Evolutionary conservation across 106 monocot genomes (phyloP), one percentile per base, ranked within the genome.

Genomic region (Phalaenopsis aphrodite): DNA sequence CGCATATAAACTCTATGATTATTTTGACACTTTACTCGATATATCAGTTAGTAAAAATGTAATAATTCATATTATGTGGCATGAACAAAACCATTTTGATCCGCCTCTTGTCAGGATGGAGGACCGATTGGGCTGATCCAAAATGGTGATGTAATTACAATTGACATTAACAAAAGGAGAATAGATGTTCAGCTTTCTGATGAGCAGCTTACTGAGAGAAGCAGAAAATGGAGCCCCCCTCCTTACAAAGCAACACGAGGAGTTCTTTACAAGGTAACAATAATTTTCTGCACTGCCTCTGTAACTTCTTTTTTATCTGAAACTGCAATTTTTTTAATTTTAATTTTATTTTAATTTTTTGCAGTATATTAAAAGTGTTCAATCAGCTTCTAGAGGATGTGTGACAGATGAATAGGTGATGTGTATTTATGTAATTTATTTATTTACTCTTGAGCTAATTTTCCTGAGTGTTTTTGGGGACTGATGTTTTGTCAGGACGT

Each of bases 361-460:
- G 77, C 91, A 94, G 98, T 99, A 99, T 79, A 94, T 94, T 67
- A 94, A 90, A 84, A 91, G 86, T 58, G 98, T 99, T 43, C 87
- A 89, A 82, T 42, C 94, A 30, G 98, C 94, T 9, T 93, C 98
- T 24, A 80, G 72, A 42, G 98, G 98, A 36, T 99, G 98, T 55
- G 98, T 99, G 42, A 99, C 98, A 2, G 98, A 99, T 61, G 98
- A 99, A 72, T 93, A 85, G 80, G 55, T 58, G 69, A 36, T 2
- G 1, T 8, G 12, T 12, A 14, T 64, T 8, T 4, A 45, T 45
- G 5, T 6, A 45, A 1, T 45, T 45, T 45, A 45, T 45, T 45
- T 45, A 45, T 45, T 45, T 4, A 45, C 3, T 45, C 6, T 45
- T 45, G 6, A 45, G 43, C 43, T 45, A 45, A 30, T 24, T 65